Base-by-base conservation (phyloP, 2,329 filamentous ascomycete species). In the Epichloe sibirici region DNA sequence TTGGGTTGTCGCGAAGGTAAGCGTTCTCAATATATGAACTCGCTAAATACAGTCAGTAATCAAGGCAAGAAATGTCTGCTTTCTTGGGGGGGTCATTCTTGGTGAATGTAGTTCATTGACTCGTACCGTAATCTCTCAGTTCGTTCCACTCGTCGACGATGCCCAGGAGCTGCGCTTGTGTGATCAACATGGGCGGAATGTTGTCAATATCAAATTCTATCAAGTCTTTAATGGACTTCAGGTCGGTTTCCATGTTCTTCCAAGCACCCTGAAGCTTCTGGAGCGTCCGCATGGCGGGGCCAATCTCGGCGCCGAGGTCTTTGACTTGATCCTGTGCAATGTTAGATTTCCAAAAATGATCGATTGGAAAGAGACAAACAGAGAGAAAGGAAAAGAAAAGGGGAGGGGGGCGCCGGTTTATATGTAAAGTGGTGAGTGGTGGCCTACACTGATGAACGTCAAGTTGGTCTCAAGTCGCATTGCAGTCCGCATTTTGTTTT, bases 101-200 rank as follows among this genome's bases (percentile, higher is more conserved):
- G 28, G 28, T 31, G 28, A 31, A 9, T 9, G 28, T 9, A 31
- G 8, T 15, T 25, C n/a, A 7, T 25, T 8, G 17, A 8, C 5
- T 25, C 45, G 13, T 48, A 48, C 45, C 45, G 21, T 45, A 23
- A 1, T 44, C 28, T n/a, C 23, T 37, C 3, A 50, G 39, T 5
- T 50, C 28, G 28, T 44, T 50, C 48, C 48, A 50, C 34, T 44
- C 39, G 23, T 50, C 39, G 21, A 50, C 48, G n/a, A 50, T 44
- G 28, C 39, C 39, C 48, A 37, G 6, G 7, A 50, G 40, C 40
- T 44, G 39, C 1, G n/a, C 9, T 11, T 3, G n/a, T 1, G 48
- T 44, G 28, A 50, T 23, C n/a, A 50, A 4, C 48, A 50, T 50
- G 15, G 48, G 48, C 39, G 48, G 48, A 3, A 50, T 50, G 31